Percentiles rank a stretch among this genome's conserved stretches.
Conservation (phyloP, 805 yeast genomes). For the Pichia occidentalis region DNA sequence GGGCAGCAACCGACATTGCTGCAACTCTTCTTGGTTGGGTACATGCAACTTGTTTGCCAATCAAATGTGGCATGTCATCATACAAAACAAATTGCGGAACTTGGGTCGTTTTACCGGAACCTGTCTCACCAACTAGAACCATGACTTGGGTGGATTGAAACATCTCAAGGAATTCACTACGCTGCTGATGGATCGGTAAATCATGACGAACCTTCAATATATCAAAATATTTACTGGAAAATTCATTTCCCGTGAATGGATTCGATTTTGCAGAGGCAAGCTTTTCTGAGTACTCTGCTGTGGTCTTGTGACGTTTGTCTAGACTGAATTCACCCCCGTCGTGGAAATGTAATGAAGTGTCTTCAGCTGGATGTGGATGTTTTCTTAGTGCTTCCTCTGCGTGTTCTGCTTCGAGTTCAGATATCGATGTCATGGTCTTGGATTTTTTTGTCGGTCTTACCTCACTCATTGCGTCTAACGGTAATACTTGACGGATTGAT, state of each 20-base stretch:
- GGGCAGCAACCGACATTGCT: slow-evolving; percentile 95
- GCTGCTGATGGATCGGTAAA: slow-evolving; percentile 89
- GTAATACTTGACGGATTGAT: no score
- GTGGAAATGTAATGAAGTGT: slow-evolving; percentile 41
- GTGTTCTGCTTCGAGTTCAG: slow-evolving; percentile 60
- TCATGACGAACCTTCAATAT: slow-evolving; percentile 76
- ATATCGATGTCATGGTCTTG: slow-evolving; percentile 44
- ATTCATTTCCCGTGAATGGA: slow-evolving; percentile 70
- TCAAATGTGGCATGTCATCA: slow-evolving; percentile 87
- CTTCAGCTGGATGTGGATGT: slow-evolving; percentile 40
- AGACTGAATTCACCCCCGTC: slow-evolving; percentile 60
- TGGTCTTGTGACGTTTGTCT: slow-evolving; percentile 54
- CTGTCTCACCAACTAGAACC: slow-evolving; percentile 99
- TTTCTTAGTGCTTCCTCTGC: slow-evolving; percentile 48
- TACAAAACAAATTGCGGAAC: slow-evolving; percentile 92
- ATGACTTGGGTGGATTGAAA: slow-evolving; percentile 87
- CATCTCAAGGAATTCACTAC: slow-evolving; percentile 78
- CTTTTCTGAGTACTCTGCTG: slow-evolving; percentile 52
- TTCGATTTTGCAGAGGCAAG: slow-evolving; percentile 57
- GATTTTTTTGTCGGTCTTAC: slow-evolving; percentile 43
- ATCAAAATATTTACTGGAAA: slow-evolving; percentile 63
- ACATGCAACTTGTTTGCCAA: slow-evolving; percentile 85
- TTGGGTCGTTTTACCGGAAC: slow-evolving; percentile 98
- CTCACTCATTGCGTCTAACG: slow-evolving; percentile 26
- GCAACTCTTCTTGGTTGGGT: slow-evolving; percentile 98